Conservation (phyloP, 2,329 filamentous ascomycete species). For the Talaromyces sp. region DNA sequence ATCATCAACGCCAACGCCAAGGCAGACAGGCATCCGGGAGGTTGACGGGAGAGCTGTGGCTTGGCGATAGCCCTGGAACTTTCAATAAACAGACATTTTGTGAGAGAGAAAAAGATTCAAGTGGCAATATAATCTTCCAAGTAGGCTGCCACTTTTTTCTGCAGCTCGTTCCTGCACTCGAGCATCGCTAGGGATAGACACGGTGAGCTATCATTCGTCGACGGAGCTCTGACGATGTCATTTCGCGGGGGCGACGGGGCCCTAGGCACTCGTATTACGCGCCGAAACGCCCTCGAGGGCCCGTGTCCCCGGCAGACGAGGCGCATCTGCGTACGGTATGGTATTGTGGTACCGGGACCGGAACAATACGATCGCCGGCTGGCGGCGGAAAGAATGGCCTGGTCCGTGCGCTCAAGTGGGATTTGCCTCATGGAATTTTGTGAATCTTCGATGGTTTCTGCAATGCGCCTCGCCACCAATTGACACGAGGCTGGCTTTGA, state of each 20-base stretch:
- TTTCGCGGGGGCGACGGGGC: constrained; percentile 5
- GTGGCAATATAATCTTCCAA: neutral
- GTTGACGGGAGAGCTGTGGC: neutral
- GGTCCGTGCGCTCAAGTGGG: neutral
- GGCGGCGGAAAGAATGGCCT: neutral
- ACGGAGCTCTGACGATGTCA: constrained; percentile 8
- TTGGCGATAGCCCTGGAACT: neutral
- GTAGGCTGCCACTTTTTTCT: neutral
- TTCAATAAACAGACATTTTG: neutral
- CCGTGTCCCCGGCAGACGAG: neutral
- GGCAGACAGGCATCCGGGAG: neutral
- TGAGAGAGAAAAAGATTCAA: neutral
- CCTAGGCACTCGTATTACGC: constrained; percentile 11
- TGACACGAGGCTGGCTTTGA: neutral
- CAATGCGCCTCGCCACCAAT: neutral
- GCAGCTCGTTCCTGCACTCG: neutral
- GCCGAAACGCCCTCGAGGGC: neutral
- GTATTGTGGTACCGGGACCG: neutral
- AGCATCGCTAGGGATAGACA: neutral
- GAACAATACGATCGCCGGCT: neutral
- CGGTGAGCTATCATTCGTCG: neutral
- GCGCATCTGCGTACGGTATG: neutral
- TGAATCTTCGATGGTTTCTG: neutral
- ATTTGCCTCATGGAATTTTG: neutral
- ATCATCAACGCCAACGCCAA: neutral